phyloP scores from a whole-genome alignment of 768 basidiomycete species.

The Amanita molliuscula region DNA sequence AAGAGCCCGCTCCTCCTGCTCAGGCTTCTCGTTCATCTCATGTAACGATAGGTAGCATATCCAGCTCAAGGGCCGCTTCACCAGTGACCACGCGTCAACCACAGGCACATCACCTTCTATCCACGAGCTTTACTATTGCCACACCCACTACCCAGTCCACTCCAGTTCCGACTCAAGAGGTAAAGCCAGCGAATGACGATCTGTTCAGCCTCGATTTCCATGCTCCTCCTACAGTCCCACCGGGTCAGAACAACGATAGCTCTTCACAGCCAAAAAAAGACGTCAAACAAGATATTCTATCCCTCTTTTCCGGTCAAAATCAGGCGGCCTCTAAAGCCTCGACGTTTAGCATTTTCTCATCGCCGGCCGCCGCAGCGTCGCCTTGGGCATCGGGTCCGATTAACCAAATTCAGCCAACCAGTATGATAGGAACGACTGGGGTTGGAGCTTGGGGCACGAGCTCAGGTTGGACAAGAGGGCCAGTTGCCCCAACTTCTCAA shows the following conservation, averaged over 20 bases:
- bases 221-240: conserved; percentile 20
- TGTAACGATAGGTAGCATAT: conserved; percentile 17
- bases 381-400: conserved; percentile 19
- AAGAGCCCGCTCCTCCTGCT: conserved; percentile 14
- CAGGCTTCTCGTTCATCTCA: conserved; percentile 19
- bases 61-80: conserved; percentile 20
- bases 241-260: conserved; percentile 13
- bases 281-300: conserved; percentile 78
- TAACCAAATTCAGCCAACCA: conserved; percentile 22
- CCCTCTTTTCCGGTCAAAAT: conserved; percentile 54
- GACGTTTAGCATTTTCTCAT: conserved; percentile 27
- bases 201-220: conserved; percentile 86
- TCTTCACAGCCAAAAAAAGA: conserved; percentile 45
- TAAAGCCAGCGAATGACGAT: conserved; percentile 36
- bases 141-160: conserved; percentile 9
- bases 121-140: conserved; percentile 21
- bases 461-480: conserved; percentile 48
- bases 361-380: conserved; percentile 14
- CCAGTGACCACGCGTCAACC: conserved; percentile 31
- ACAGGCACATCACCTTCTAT: conserved; percentile 48
- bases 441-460: conserved; percentile 55
- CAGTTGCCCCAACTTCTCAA: conserved; percentile 23
- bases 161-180: not conserved
- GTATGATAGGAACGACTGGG: conserved; percentile 47
- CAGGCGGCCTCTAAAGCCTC: conserved; percentile 22